Base-by-base conservation (phyloP, 495 filamentous ascomycete species). In the Aspergillus sclerotioniger region DNA sequence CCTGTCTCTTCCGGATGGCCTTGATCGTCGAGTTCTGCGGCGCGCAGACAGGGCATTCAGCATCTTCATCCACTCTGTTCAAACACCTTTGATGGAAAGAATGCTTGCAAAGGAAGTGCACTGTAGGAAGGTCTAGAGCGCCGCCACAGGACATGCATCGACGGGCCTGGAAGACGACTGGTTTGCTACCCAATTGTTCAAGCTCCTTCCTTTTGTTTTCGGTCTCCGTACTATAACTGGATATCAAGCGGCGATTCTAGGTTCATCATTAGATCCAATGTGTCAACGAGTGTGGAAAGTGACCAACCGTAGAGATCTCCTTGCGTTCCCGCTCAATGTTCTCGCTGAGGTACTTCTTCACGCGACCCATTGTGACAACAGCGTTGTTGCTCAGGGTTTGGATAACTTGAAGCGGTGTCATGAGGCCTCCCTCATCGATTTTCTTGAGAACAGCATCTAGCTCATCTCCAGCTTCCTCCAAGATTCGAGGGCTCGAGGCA, bases 61-160 rank as follows among this genome's bases (percentile, higher is more conserved):
- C 81, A 25, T 85, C 83, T 17, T 87, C 85, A 45, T 84, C 87
- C 41, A 80, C 78, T 21, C 77, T 79, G 56, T 87, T 84, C 51
- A 95, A 78, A 73, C 91, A 96, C 28, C 89, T 80, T 72, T 95
- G 88, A 68, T 98, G 94, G 79, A 96, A 98, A 45, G 86, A 91
- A 68, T 98, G 94, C 68, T 91, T 94, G 80, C 94, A 98, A 62
- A 98, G 73, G 71, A 98, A 98, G 70, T 98, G 94, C 46, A 98
- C 92, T 0, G 84, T 87, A 3, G 94, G 94, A 35, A 97, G 76
- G 61, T 96, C 91, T 25, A 97, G 79, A 47, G 80, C 78, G 49
- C 81, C 75, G 16, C 84, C 83, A 65, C 94, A 98, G 39, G 87
- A 84, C 37, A 85, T 85, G 67, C 94, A 98, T 13, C 95, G 82